Base-by-base conservation (phyloP, 768 basidiomycete species). In the Rhodotorula paludigena region DNA sequence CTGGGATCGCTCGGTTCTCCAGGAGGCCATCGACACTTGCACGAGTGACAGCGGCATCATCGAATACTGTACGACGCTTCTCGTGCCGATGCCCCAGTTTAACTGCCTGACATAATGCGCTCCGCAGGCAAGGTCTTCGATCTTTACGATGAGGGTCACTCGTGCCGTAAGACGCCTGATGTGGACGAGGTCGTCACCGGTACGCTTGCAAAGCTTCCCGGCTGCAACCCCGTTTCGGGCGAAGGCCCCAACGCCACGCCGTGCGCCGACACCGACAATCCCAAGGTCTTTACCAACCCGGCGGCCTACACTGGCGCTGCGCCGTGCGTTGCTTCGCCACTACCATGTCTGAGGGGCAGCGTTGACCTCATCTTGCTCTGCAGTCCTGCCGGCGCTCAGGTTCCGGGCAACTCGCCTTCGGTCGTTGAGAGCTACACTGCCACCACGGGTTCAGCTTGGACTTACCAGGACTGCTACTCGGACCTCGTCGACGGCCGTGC, bases 21-120 rank as follows among this genome's bases (percentile, higher is more conserved):
- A 76, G 55, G 28, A 54, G 25, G 75, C 75, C 1, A 69, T 74
- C 60, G 62, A 74, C 58, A 69, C 65, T 2, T 76, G 75, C 68
- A 76, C 71, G 8, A 38, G 33, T 30, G 68, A 67, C 38, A 65
- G 60, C 0, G 75, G 75, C 10, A 54, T 70, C 15, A 76, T 74
- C 54, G 72, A 76, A 35, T 63, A 76, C 44, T 76, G 70, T 60
- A 36, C 25, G 68, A 49, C 36, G 25, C 21, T 39, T n/a, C 6
- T 5, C 36, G 11, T 8, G 20, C 14, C 35, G 18, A 30, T 11
- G 6, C 28, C 36, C 2, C 23, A 9, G 38, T 33, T 5, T 5
- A n/a, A 7, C 57, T 16, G 30, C 6, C 62, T 48, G 48, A 47
- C 49, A 14, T 18, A 7, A 0, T 57, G 3, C 41, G 3, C 3